Evolutionary conservation across 169 alveolate species (phyloP).

Genomic region (Plasmodium fragile): DNA sequence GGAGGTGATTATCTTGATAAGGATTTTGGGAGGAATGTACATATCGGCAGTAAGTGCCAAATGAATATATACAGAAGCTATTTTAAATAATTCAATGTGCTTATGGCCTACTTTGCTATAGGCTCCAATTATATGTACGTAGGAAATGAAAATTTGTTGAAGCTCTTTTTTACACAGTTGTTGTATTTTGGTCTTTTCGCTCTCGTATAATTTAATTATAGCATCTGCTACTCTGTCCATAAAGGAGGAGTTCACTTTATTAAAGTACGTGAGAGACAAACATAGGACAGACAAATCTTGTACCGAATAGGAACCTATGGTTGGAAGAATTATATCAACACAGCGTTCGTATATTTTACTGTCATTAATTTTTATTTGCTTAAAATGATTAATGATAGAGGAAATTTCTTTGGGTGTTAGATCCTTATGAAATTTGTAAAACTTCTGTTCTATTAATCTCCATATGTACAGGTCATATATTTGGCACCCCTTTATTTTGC

Average conservation of each 20-base stretch:
- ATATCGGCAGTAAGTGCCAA: constrained; percentile 62
- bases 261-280: constrained; percentile 77
- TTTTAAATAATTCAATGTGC: constrained; percentile 81
- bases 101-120: constrained; percentile 79
- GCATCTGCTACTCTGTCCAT: constrained; percentile 37
- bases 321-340: constrained; percentile 71
- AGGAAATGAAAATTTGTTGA: constrained; percentile 74
- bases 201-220: constrained; percentile 34
- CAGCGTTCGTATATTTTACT: constrained; percentile 78
- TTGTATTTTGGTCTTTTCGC: constrained; percentile 36
- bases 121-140: constrained; percentile 84
- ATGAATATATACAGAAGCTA: constrained; percentile 79
- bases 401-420: constrained; percentile 82
- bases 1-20: constrained; percentile 78
- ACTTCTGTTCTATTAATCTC: constrained; percentile 78
- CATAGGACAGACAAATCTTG: constrained; percentile 82
- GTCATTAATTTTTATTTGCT: constrained; percentile 82
- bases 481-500: constrained; percentile 78
- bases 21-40: constrained; percentile 76
- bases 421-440: constrained; percentile 74
- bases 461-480: constrained; percentile 81
- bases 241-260: constrained; percentile 15
- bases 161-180: constrained; percentile 22
- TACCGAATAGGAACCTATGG: constrained; percentile 75
- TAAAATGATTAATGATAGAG: constrained; percentile 81